Percentiles rank a stretch among this genome's conserved stretches.
phyloP scores from a whole-genome alignment of 768 basidiomycete species.

The Mycena leptocephala region DNA sequence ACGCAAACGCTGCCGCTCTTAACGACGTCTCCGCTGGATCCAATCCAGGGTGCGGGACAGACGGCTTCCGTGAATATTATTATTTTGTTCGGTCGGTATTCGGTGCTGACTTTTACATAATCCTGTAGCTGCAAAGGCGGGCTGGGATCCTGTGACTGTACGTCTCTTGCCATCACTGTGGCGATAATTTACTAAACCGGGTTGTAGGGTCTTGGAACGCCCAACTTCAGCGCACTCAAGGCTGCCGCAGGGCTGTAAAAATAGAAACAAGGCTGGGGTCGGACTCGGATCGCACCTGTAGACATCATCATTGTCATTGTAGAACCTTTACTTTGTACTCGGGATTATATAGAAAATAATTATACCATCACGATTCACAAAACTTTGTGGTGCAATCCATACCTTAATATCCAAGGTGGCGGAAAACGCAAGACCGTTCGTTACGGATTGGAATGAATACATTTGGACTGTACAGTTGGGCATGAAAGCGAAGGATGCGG shows the following conservation, averaged over 20 bases:
- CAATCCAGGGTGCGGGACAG: slow-evolving; percentile 32
- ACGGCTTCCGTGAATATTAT: slow-evolving; percentile 14
- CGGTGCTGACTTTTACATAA: slow-evolving; percentile 52
- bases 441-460: too few species aligned
- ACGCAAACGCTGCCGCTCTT: slow-evolving; percentile 40
- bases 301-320: neutral
- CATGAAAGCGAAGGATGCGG: too few species aligned
- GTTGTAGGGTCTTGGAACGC: slow-evolving; percentile 29
- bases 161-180: neutral
- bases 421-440: too few species aligned
- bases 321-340: neutral
- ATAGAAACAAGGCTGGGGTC: too few species aligned
- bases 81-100: neutral
- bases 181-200: neutral
- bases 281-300: slow-evolving; percentile 10
- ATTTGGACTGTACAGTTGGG: too few species aligned
- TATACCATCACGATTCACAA: too few species aligned
- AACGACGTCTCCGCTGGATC: slow-evolving; percentile 42
- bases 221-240: slow-evolving; percentile 16
- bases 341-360: neutral
- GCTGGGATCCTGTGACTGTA: slow-evolving; percentile 48
- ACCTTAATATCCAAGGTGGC: too few species aligned
- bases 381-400: too few species aligned
- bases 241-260: slow-evolving; percentile 17
- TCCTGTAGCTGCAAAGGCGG: slow-evolving; percentile 43